phyloP scores from a whole-genome alignment of 169 alveolate genomes.

The Babesia bigemina region DNA sequence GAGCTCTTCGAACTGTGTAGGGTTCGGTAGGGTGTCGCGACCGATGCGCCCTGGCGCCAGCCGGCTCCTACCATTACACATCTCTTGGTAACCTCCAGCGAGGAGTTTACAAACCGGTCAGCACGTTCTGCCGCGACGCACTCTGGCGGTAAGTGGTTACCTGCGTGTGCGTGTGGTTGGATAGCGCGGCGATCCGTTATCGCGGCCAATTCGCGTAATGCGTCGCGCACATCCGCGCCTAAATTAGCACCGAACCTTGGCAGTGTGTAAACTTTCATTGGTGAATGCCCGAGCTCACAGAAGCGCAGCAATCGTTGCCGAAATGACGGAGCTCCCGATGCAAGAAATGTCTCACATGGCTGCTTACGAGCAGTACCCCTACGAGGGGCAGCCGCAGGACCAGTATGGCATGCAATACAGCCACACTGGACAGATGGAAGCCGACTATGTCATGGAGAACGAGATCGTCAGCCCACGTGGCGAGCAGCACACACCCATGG shows the following conservation, averaged over 20 bases:
- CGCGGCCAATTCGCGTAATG: background rate
- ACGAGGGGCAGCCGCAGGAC: constrained; percentile 28
- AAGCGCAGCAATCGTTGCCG: constrained; percentile 11
- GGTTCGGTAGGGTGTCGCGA: constrained; percentile 30
- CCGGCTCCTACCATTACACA: constrained; percentile 23
- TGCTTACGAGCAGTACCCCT: constrained; percentile 49
- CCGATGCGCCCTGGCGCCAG: constrained; percentile 26
- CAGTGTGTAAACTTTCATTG: background rate
- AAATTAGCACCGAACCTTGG: background rate
- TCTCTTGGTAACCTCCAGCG: constrained; percentile 25
- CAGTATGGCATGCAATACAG: constrained; percentile 50
- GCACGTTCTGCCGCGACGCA: constrained; percentile 17
- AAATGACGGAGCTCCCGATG: constrained; percentile 60
- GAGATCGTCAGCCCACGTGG: constrained; percentile 82
- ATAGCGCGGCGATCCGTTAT: background rate
- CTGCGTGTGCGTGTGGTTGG: constrained; percentile 24
- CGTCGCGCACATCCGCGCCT: constrained; percentile 7
- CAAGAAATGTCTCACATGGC: constrained; percentile 50
- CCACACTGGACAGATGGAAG: constrained; percentile 66
- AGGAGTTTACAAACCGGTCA: constrained; percentile 8
- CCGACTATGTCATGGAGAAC: constrained; percentile 74
- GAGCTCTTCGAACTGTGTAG: constrained; percentile 18
- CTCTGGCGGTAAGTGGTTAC: constrained; percentile 18
- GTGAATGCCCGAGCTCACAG: background rate
- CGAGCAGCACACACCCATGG: constrained; percentile 82